A percentile compares a stretch with the other conserved stretches of the same genome.
phyloP scores from a whole-genome alignment of 441 rosid species.

The Corymbia calophylla region DNA sequence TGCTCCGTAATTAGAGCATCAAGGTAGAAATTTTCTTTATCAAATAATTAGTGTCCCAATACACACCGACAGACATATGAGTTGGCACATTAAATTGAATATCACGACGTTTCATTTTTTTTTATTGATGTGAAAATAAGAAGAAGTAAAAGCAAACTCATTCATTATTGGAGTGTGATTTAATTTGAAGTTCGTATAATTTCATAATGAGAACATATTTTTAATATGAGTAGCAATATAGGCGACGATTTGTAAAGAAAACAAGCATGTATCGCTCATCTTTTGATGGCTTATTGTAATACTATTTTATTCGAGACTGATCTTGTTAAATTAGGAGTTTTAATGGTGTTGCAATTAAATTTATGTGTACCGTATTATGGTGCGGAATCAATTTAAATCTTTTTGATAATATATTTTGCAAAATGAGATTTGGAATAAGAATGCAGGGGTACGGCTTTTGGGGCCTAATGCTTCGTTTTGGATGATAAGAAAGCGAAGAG shows the following conservation, averaged over 20 bases:
- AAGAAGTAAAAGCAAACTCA: not conserved
- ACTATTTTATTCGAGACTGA: not conserved
- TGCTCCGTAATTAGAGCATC: not conserved
- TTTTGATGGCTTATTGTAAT: not conserved
- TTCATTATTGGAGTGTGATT: not conserved
- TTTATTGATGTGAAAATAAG: fast-evolving
- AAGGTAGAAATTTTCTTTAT: not conserved
- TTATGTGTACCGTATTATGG: too few relatives aligned
- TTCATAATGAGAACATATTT: fast-evolving
- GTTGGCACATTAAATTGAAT: not conserved
- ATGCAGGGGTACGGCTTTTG: not conserved
- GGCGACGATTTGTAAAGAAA: not conserved
- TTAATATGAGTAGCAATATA: fast-evolving
- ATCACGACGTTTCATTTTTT: not conserved
- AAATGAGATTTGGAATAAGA: not conserved
- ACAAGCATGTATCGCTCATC: not conserved
- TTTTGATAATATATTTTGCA: fast-evolving
- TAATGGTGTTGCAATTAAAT: too few relatives aligned
- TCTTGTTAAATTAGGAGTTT: not conserved
- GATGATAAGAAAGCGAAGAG: not conserved
- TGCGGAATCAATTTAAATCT: too few relatives aligned
- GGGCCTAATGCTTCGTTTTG: not conserved
- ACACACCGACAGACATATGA: fast-evolving
- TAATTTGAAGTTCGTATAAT: not conserved
- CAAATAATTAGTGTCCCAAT: not conserved